Conservation (phyloP, 2,329 filamentous ascomycete genomes). For the Sarocladium strictum region DNA sequence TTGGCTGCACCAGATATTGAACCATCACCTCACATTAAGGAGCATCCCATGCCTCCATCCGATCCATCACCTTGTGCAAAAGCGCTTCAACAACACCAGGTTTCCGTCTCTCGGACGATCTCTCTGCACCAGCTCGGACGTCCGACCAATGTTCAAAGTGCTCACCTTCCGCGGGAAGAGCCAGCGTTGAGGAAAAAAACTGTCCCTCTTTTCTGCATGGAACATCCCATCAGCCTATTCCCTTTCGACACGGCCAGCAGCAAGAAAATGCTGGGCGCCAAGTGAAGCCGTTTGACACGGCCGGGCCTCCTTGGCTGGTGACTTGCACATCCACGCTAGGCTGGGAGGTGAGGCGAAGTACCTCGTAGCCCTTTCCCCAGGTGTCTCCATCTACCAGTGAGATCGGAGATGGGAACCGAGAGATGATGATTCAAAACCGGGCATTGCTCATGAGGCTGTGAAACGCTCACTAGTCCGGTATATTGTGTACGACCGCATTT, state of each 20-base stretch:
- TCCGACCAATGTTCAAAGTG: background rate
- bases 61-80: too few relatives aligned
- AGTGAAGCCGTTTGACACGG: background rate
- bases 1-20: too few relatives aligned
- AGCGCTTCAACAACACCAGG: background rate
- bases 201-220: background rate
- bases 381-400: background rate
- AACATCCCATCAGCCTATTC: background rate
- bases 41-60: too few relatives aligned
- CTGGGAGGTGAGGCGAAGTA: background rate
- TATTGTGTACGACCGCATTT: too few relatives aligned
- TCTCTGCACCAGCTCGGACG: background rate
- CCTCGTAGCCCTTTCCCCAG: background rate
- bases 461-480: too few relatives aligned
- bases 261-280: background rate
- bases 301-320: background rate
- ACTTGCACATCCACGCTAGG: background rate
- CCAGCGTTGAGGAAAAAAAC: too few relatives aligned
- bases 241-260: background rate
- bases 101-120: background rate
- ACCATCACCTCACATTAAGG: too few relatives aligned
- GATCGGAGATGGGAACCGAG: slow-evolving; percentile 1
- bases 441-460: background rate
- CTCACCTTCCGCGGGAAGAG: background rate
- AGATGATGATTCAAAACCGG: background rate